A percentile compares a stretch with the other conserved stretches of the same genome.
Evolutionary conservation across 768 basidiomycete genomes (phyloP).

Genomic region (Peribolospora baueri): DNA sequence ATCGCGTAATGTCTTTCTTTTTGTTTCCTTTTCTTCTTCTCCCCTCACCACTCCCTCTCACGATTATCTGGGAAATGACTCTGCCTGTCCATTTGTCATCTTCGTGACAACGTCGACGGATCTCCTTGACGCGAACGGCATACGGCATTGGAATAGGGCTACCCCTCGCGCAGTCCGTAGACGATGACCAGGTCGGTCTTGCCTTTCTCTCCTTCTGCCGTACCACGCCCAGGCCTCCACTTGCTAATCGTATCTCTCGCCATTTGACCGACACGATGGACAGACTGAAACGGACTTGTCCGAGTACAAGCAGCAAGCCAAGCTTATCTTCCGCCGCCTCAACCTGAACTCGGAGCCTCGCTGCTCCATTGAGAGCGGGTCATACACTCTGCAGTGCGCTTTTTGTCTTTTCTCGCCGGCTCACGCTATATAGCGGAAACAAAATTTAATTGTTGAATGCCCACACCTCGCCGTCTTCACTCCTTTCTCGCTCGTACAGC

Average conservation of each 20-base stretch:
- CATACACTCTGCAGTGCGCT: slow-evolving; percentile 83
- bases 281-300: slow-evolving; percentile 83
- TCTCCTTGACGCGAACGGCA: no score
- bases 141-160: slow-evolving; percentile 22
- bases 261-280: neutral
- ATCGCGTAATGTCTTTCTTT: no score
- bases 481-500: slow-evolving; percentile 24
- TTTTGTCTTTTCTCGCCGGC: neutral
- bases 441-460: neutral
- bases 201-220: slow-evolving; percentile 1
- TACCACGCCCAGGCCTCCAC: neutral
- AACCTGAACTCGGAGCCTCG: slow-evolving; percentile 81
- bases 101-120: slow-evolving; percentile 10
- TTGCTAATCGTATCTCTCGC: neutral
- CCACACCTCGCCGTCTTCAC: no score
- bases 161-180: slow-evolving; percentile 81
- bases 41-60: neutral
- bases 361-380: slow-evolving; percentile 88
- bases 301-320: slow-evolving; percentile 96
- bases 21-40: neutral
- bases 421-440: neutral
- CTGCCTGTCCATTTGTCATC: slow-evolving; percentile 2
- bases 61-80: no score
- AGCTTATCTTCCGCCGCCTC: slow-evolving; percentile 82
- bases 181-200: slow-evolving; percentile 65